Conservation (phyloP, 805 yeast species). For the Brettanomyces naardenensis region DNA sequence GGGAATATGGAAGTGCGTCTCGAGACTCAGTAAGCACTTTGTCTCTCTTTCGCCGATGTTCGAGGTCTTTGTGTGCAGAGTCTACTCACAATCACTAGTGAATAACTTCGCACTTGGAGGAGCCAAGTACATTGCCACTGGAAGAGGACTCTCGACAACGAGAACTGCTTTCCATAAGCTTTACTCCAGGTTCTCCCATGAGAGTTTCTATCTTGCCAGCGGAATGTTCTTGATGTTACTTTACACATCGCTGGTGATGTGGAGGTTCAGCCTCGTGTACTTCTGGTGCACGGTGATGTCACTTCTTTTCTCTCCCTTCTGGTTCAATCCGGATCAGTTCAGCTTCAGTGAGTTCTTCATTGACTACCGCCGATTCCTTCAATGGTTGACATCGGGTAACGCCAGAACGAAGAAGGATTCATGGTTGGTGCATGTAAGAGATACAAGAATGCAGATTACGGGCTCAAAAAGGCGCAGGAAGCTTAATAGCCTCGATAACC, state of each 20-base stretch:
- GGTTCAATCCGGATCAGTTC: constrained; percentile 75
- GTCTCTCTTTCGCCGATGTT: constrained; percentile 68
- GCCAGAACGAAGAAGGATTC: constrained; percentile 26
- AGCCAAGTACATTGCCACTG: constrained; percentile 76
- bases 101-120: constrained; percentile 72
- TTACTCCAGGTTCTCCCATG: constrained; percentile 62
- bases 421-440: constrained; percentile 43
- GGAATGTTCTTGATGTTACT: constrained; percentile 42
- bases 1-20: constrained; percentile 63
- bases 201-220: constrained; percentile 59
- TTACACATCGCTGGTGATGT: constrained; percentile 52
- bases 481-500: constrained; percentile 30
- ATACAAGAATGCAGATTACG: constrained; percentile 44
- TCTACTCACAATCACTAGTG: constrained; percentile 62
- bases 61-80: constrained; percentile 72
- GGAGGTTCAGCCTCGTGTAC: constrained; percentile 54
- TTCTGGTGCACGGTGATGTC: constrained; percentile 68
- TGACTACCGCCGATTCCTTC: constrained; percentile 52
- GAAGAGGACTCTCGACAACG: constrained; percentile 74
- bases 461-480: constrained; percentile 44
- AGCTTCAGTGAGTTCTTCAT: constrained; percentile 60
- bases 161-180: constrained; percentile 59
- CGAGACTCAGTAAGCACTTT: constrained; percentile 58
- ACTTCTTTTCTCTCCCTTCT: constrained; percentile 60
- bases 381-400: constrained; percentile 48